phyloP scores from a whole-genome alignment of 2,329 filamentous ascomycete genomes.

The Fusarium torreyae region DNA sequence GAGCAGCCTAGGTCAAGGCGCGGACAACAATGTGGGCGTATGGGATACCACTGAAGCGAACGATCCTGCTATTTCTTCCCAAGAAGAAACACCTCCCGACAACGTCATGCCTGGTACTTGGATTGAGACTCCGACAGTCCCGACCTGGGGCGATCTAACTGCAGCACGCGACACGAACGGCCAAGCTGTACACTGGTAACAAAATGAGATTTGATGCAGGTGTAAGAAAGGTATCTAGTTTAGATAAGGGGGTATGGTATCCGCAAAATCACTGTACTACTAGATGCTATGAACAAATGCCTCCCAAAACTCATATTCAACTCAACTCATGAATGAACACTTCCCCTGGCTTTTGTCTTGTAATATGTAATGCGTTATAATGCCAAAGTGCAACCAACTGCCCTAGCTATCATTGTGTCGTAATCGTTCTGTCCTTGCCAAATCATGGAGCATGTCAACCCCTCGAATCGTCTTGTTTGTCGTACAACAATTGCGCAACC shows the following conservation, averaged over 20 bases:
- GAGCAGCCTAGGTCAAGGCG: conserved; percentile 25
- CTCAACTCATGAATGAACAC: conserved; percentile 14
- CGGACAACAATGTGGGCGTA: conserved; percentile 39
- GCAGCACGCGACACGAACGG: conserved; percentile 54
- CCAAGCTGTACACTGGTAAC: conserved; percentile 31
- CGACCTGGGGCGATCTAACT: conserved; percentile 52
- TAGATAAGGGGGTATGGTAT: conserved; percentile 37
- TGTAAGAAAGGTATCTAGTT: conserved; percentile 33
- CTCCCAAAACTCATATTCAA: conserved; percentile 20
- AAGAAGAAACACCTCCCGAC: conserved; percentile 21
- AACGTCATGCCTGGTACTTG: conserved; percentile 56
- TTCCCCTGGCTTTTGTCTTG: conserved; percentile 9
- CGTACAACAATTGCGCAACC: conserved; percentile 23
- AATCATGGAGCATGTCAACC: conserved; percentile 30
- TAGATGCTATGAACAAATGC: conserved; percentile 31
- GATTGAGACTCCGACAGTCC: conserved; percentile 30
- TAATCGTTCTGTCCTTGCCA: conserved; percentile 36
- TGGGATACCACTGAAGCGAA: conserved; percentile 25
- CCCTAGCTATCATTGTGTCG: conserved; percentile 24
- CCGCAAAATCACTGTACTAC: conserved; percentile 37
- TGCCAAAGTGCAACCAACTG: conserved; percentile 23
- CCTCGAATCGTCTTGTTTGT: conserved; percentile 11
- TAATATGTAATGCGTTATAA: conserved; percentile 16
- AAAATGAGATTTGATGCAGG: conserved; percentile 16
- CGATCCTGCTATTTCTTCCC: conserved; percentile 1